These are phyloP conservation scores for Psilocybe subaeruginosa DNA, from an alignment of 768 basidiomycete species.

Conservation along the genomic window DNA sequence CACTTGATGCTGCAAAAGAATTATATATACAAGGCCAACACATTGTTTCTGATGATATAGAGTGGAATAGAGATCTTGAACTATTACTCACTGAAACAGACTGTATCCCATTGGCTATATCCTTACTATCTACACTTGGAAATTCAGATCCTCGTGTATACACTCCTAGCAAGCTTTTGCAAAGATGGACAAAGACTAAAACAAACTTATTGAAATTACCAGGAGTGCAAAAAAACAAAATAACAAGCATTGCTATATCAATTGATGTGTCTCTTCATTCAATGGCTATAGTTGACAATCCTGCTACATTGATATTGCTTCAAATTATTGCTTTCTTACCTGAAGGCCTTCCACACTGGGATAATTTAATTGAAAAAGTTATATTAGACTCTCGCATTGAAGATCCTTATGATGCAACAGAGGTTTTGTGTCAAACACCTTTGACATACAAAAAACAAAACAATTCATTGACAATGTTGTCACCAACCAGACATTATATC, in stretches of 20 bases:
- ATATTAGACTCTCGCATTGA: not conserved
- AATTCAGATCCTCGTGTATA: not conserved
- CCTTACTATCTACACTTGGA: slow-evolving; percentile 1
- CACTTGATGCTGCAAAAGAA: not conserved
- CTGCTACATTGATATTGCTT: not conserved
- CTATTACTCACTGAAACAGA: not conserved
- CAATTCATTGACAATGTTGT: slow-evolving; percentile 1
- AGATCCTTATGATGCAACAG: not conserved
- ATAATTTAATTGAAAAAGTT: not conserved
- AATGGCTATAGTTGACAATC: not conserved
- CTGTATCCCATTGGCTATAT: slow-evolving; percentile 1
- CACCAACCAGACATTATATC: slow-evolving; percentile 7
- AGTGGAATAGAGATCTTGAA: not conserved
- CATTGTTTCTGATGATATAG: not conserved
- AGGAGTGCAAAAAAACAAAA: not conserved
- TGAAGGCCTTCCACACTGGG: slow-evolving; percentile 4
- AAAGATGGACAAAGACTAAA: slow-evolving; percentile 2
- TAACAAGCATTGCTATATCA: slow-evolving; percentile 2
- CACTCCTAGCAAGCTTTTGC: not conserved
- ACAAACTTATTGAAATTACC: slow-evolving; percentile 1
- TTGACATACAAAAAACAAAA: not conserved
- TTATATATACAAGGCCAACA: not conserved
- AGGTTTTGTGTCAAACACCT: slow-evolving; percentile 4
- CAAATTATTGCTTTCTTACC: not conserved
- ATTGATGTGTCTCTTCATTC: slow-evolving; percentile 4